phyloP scores from a whole-genome alignment of 768 basidiomycete genomes.

The Amanita pseudoporphyria region DNA sequence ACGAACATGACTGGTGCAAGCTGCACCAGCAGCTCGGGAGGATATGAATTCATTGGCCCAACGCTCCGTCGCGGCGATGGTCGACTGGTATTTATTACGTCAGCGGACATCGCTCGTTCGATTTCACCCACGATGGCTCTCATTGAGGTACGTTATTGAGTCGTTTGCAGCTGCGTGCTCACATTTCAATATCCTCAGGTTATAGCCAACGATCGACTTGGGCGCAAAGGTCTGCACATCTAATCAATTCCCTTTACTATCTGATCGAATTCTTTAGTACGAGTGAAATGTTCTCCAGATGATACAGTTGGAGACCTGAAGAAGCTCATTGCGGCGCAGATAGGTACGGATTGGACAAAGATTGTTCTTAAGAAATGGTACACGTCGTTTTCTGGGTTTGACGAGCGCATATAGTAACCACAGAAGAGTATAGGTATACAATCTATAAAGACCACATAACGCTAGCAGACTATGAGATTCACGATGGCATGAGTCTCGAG shows the following conservation, averaged over 20 bases:
- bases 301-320: constrained; percentile 98
- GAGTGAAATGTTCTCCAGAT: constrained; percentile 90
- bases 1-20: constrained; percentile 91
- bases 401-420: neutral
- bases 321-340: constrained; percentile 94
- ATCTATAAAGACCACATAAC: constrained; percentile 97
- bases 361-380: constrained; percentile 97
- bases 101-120: too few species aligned
- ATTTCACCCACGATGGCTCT: constrained; percentile 3
- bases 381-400: constrained; percentile 15
- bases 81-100: neutral
- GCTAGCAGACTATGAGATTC: constrained; percentile 83
- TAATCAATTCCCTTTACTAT: too few species aligned
- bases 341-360: constrained; percentile 76
- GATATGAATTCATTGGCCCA: constrained; percentile 89
- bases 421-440: constrained; percentile 57
- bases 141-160: constrained; percentile 6
- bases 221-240: constrained; percentile 8
- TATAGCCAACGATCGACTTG: constrained; percentile 10
- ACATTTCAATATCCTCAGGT: constrained; percentile 2
- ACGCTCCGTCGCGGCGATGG: too few species aligned
- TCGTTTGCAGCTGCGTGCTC: neutral
- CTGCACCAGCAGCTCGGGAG: constrained; percentile 80
- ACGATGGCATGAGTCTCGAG: constrained; percentile 90
- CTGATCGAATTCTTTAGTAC: constrained; percentile 42